Evolutionary conservation across 225 moss, liverwort and hornwort genomes (phyloP).

Genomic region (Physcomitrellopsis africana): DNA sequence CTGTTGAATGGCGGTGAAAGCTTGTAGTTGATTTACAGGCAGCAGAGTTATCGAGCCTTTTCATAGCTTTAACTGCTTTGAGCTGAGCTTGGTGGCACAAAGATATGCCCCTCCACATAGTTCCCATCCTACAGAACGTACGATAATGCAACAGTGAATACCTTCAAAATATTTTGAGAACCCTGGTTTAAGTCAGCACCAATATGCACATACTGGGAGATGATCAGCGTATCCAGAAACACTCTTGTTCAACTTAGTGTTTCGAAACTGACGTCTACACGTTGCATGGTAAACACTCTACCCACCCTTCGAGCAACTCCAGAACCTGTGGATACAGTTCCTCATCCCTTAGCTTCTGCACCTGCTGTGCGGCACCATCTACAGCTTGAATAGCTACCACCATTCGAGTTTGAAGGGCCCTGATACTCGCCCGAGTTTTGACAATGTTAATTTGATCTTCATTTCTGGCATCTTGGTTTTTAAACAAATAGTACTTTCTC

Average conservation of each 20-base stretch:
- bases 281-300: background rate
- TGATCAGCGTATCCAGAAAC: background rate
- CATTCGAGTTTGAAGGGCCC: conserved; percentile 72
- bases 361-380: conserved; percentile 65
- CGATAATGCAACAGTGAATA: conserved; percentile 9
- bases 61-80: conserved; percentile 62
- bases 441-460: conserved; percentile 75
- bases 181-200: background rate
- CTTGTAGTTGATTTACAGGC: conserved; percentile 68
- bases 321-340: conserved; percentile 75
- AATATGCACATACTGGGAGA: background rate
- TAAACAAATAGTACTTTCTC: conserved; percentile 62
- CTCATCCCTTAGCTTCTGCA: conserved; percentile 76
- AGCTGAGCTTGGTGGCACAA: conserved; percentile 63
- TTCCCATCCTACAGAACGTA: conserved; percentile 53
- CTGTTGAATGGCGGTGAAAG: conserved; percentile 68
- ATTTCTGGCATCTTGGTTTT: conserved; percentile 75
- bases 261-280: background rate
- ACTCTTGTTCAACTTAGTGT: background rate
- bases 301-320: conserved; percentile 80
- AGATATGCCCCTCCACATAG: conserved; percentile 80
- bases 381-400: conserved; percentile 83
- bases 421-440: conserved; percentile 71
- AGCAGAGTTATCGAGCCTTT: conserved; percentile 69
- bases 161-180: background rate